Percentiles rank a stretch among this genome's conserved stretches.
Evolutionary conservation across 352 stramenopile genomes (phyloP).

Genomic region (Pythium aphanidermatum): DNA sequence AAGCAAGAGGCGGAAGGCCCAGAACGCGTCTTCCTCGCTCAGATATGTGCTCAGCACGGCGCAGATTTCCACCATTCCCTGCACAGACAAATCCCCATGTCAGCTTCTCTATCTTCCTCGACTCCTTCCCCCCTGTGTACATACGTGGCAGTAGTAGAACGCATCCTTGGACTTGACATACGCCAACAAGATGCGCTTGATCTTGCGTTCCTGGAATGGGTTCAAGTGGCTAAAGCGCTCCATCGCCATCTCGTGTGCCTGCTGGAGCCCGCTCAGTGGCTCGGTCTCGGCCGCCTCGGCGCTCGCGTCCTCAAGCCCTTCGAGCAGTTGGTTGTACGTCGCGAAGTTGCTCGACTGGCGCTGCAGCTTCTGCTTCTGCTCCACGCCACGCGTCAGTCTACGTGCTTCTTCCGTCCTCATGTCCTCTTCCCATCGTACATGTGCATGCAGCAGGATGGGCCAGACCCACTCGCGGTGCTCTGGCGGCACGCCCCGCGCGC

Average conservation of each 20-base stretch:
- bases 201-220: conserved; percentile 80
- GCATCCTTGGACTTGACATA: conserved; percentile 69
- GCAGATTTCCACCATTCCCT: conserved; percentile 79
- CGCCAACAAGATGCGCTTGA: conserved; percentile 67
- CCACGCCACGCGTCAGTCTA: too few relatives aligned
- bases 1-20: conserved; percentile 63
- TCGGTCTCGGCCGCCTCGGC: conserved; percentile 22
- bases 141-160: conserved; percentile 67
- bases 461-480: conserved; percentile 78
- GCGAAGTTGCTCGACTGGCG: conserved; percentile 35
- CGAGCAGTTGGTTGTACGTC: conserved; percentile 51
- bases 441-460: conserved; percentile 62
- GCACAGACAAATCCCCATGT: neutral
- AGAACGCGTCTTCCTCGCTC: conserved; percentile 74
- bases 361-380: conserved; percentile 54
- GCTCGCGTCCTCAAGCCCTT: conserved; percentile 22
- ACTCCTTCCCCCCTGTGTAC: too few relatives aligned
- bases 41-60: conserved; percentile 72
- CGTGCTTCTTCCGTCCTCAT: too few relatives aligned
- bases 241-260: conserved; percentile 74
- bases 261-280: conserved; percentile 38
- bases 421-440: too few relatives aligned
- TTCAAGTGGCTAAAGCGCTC: conserved; percentile 74
- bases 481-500: conserved; percentile 44
- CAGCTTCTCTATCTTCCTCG: too few relatives aligned